Percentiles rank a stretch among this genome's conserved stretches.
phyloP scores from a whole-genome alignment of 768 basidiomycete species.

The Royoungia palumana region DNA sequence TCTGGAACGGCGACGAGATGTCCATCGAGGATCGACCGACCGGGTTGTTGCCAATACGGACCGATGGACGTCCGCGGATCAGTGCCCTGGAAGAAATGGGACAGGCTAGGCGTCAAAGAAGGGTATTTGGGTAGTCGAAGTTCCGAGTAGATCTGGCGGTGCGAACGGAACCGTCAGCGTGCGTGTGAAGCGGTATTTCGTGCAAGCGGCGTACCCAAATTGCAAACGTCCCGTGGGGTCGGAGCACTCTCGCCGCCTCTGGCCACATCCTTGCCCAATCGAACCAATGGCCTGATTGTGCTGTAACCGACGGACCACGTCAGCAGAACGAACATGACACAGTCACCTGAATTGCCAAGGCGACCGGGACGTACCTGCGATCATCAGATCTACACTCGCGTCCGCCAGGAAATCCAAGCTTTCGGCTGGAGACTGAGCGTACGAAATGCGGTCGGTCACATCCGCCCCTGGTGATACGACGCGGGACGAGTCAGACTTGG shows the following conservation, averaged over 20 bases:
- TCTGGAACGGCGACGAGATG: conserved; percentile 69
- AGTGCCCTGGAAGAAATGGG: conserved; percentile 57
- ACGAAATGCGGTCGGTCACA: conserved; percentile 28
- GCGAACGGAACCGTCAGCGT: not conserved
- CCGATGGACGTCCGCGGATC: conserved; percentile 57
- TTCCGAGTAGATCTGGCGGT: conserved; percentile 61
- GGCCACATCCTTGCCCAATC: conserved; percentile 70
- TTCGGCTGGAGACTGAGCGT: conserved; percentile 49
- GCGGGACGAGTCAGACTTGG: not conserved
- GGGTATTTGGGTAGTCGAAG: conserved; percentile 65
- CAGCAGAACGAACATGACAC: no score
- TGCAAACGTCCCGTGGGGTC: conserved; percentile 60
- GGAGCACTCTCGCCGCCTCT: conserved; percentile 58
- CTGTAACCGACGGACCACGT: conserved; percentile 28
- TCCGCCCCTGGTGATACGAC: conserved; percentile 7
- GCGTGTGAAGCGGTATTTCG: no score
- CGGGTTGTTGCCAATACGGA: conserved; percentile 77
- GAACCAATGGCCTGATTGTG: conserved; percentile 85
- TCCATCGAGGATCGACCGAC: conserved; percentile 68
- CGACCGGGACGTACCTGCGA: conserved; percentile 48
- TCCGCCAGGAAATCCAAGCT: conserved; percentile 47
- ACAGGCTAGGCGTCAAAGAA: conserved; percentile 53
- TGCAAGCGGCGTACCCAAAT: conserved; percentile 57
- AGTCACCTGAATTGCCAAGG: no score
- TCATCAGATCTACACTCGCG: conserved; percentile 62